These are phyloP conservation scores for Aleurites moluccanus DNA, from an alignment of 441 rosid genomes.

Conservation along the genomic window DNA sequence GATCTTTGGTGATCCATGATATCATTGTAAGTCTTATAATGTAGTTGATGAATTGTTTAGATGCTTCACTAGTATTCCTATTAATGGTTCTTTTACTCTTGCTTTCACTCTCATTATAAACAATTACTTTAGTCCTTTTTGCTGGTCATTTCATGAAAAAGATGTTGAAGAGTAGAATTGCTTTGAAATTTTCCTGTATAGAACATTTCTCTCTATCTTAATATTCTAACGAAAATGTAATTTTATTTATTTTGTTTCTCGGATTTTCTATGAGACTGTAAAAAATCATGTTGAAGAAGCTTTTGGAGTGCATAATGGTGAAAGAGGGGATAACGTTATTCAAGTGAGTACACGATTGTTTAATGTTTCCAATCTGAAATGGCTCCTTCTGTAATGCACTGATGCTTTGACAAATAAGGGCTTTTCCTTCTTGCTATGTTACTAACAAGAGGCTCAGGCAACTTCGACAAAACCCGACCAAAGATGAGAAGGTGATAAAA, in stretches of 20 bases:
- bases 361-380: conserved; percentile 33
- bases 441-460: conserved; percentile 43
- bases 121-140: no score
- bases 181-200: neutral
- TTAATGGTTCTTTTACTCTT: neutral
- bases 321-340: conserved; percentile 25
- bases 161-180: neutral
- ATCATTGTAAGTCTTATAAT: neutral
- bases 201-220: neutral
- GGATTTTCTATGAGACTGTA: conserved; percentile 67
- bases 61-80: neutral
- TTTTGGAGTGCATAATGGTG: conserved; percentile 41
- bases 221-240: neutral
- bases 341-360: conserved; percentile 30
- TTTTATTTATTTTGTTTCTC: conserved; percentile 16
- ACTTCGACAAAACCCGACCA: conserved; percentile 52
- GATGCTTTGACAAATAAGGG: conserved; percentile 65
- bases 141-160: neutral
- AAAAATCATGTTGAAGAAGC: conserved; percentile 61
- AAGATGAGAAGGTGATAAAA: conserved; percentile 59
- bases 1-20: neutral
- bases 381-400: conserved; percentile 40
- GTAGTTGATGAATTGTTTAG: neutral
- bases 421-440: conserved; percentile 54
- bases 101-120: neutral